phyloP scores from a whole-genome alignment of 2,329 filamentous ascomycete species.

The Lachnellula arida region DNA sequence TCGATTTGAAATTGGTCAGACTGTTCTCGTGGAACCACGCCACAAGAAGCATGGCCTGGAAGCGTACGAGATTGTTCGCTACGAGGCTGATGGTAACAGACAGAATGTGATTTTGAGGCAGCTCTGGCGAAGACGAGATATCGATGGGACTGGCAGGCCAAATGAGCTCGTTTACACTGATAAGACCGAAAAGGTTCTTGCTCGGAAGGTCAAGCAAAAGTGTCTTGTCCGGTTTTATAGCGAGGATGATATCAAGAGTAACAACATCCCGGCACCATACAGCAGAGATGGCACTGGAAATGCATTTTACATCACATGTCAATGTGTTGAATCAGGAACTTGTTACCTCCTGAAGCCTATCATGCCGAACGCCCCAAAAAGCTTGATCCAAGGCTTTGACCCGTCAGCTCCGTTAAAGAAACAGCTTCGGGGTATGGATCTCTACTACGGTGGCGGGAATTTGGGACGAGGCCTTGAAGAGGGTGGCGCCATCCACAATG shows the following conservation, averaged over 20 bases:
- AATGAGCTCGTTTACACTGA: slow-evolving; percentile 54
- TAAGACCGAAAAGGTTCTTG: slow-evolving; percentile 35
- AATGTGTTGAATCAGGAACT: slow-evolving; percentile 27
- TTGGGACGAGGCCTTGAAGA: slow-evolving; percentile 75
- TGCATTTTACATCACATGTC: slow-evolving; percentile 57
- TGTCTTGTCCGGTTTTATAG: slow-evolving; percentile 58
- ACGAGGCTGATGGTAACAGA: slow-evolving; percentile 27
- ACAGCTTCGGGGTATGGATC: slow-evolving; percentile 57
- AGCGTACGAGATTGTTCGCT: slow-evolving; percentile 53
- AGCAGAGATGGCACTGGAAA: slow-evolving; percentile 60
- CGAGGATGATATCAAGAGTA: slow-evolving; percentile 27
- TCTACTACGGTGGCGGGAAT: slow-evolving; percentile 76
- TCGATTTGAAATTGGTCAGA: slow-evolving; percentile 46
- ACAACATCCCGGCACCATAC: slow-evolving; percentile 57
- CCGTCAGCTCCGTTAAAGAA: slow-evolving; percentile 31
- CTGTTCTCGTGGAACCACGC: slow-evolving; percentile 40
- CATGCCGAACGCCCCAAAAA: slow-evolving; percentile 26
- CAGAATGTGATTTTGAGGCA: slow-evolving; percentile 43
- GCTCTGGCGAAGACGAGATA: slow-evolving; percentile 45
- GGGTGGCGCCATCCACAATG: slow-evolving; percentile 58
- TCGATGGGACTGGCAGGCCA: slow-evolving; percentile 31
- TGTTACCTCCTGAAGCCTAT: slow-evolving; percentile 34
- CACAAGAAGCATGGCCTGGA: slow-evolving; percentile 47
- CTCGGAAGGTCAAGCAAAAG: slow-evolving; percentile 43
- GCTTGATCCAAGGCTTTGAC: slow-evolving; percentile 53